Conservation (phyloP, 768 basidiomycete species). For the Cystobasidium ongulense region DNA sequence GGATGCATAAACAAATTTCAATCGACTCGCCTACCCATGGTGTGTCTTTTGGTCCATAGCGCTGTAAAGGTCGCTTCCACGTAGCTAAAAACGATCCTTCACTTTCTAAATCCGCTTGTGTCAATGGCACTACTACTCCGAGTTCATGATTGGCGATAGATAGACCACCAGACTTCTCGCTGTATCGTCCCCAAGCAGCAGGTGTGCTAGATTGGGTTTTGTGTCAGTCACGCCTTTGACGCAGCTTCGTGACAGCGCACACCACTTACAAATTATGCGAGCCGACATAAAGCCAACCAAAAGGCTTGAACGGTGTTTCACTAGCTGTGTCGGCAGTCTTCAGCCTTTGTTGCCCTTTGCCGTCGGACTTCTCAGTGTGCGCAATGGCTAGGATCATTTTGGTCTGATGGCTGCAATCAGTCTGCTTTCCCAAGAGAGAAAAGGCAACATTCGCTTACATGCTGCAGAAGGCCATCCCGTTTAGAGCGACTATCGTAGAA, state of each 20-base stretch:
- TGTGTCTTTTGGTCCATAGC: slow-evolving; percentile 7
- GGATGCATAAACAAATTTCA: no score
- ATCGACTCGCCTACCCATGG: slow-evolving; percentile 23
- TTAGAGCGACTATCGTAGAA: slow-evolving; percentile 7
- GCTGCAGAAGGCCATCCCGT: slow-evolving; percentile 24
- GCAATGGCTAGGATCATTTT: slow-evolving; percentile 20
- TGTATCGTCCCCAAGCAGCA: slow-evolving; percentile 23
- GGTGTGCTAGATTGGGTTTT: slow-evolving; percentile 16
- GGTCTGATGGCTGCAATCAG: neutral
- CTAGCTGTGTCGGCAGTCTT: neutral
- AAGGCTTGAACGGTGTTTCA: neutral
- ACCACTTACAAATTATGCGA: slow-evolving; percentile 21
- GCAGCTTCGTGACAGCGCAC: neutral
- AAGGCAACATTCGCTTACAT: slow-evolving; percentile 24
- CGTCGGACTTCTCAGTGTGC: neutral
- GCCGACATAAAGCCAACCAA: slow-evolving; percentile 20
- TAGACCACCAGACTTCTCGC: slow-evolving; percentile 17
- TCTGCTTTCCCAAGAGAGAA: neutral
- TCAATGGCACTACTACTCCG: slow-evolving; percentile 4
- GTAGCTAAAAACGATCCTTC: slow-evolving; percentile 2
- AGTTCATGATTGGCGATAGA: slow-evolving; percentile 21
- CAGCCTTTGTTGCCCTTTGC: neutral
- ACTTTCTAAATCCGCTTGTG: neutral
- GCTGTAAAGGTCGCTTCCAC: slow-evolving; percentile 18
- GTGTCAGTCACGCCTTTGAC: neutral